These are phyloP conservation scores for Candida tibetensis DNA, from an alignment of 805 yeast species.

Conservation along the genomic window DNA sequence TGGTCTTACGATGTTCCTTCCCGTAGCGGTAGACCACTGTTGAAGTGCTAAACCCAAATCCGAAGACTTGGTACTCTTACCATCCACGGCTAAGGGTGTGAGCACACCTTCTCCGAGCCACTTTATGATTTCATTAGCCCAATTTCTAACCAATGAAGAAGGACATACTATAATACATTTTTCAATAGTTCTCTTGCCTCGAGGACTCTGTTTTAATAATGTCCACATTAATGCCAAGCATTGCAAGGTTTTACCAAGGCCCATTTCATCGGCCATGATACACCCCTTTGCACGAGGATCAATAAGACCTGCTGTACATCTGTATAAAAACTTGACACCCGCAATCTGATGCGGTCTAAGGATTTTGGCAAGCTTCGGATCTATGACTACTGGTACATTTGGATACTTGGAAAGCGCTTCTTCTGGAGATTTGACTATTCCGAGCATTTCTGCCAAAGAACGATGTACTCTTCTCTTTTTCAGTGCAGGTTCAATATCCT, in stretches of 20 bases:
- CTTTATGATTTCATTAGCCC: slow-evolving; percentile 95
- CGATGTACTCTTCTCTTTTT: slow-evolving; percentile 52
- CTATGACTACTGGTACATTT: slow-evolving; percentile 93
- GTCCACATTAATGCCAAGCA: slow-evolving; percentile 94
- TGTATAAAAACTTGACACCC: slow-evolving; percentile 86
- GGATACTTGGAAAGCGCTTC: slow-evolving; percentile 56
- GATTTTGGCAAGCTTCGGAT: slow-evolving; percentile 79
- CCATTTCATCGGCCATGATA: slow-evolving; percentile 98
- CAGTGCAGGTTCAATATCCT: slow-evolving; percentile 16
- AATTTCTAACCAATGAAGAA: slow-evolving; percentile 85
- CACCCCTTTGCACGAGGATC: slow-evolving; percentile 89
- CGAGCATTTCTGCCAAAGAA: slow-evolving; percentile 76
- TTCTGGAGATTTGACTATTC: slow-evolving; percentile 54
- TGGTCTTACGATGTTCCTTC: slow-evolving; percentile 87
- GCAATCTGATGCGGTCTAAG: slow-evolving; percentile 95
- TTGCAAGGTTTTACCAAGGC: slow-evolving; percentile 86
- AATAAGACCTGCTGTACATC: slow-evolving; percentile 85
- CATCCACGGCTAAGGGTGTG: slow-evolving; percentile 89
- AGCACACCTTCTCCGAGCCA: slow-evolving; percentile 94
- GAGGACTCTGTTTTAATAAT: slow-evolving; percentile 80
- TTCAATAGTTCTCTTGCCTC: slow-evolving; percentile 76
- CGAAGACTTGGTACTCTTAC: slow-evolving; percentile 70
- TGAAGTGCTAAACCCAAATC: slow-evolving; percentile 67
- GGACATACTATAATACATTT: slow-evolving; percentile 95
- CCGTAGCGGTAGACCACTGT: slow-evolving; percentile 85